Percentiles rank a stretch among this genome's conserved stretches.
phyloP scores from a whole-genome alignment of 768 basidiomycete genomes.

The Rhodotorula diobovata region DNA sequence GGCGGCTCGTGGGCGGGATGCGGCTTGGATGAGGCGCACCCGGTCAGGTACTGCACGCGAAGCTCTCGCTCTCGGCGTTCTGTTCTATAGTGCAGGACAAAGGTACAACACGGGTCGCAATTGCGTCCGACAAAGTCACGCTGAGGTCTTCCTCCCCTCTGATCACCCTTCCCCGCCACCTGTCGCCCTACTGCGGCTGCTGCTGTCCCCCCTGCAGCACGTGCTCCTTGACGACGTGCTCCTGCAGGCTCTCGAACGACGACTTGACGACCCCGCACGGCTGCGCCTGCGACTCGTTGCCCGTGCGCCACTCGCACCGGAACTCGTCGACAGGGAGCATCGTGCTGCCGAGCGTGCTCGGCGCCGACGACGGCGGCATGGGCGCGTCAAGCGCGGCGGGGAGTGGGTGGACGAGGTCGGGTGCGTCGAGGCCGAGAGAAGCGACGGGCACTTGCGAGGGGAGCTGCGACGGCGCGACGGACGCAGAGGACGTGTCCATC shows the following conservation, averaged over 20 bases:
- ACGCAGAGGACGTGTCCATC: background rate
- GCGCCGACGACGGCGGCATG: background rate
- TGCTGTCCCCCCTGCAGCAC: background rate
- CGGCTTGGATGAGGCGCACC: too few species aligned
- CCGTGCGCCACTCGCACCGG: conserved; percentile 24
- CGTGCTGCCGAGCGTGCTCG: background rate
- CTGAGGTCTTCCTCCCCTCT: too few species aligned
- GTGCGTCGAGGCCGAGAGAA: background rate
- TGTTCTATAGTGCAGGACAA: too few species aligned
- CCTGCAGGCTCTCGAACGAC: background rate
- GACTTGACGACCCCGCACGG: conserved; percentile 4
- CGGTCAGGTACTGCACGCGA: too few species aligned
- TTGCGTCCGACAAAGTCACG: too few species aligned
- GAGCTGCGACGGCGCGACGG: background rate
- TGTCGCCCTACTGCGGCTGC: background rate
- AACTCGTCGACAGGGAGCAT: background rate
- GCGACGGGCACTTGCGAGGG: background rate
- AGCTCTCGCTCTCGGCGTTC: too few species aligned
- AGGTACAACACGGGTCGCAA: too few species aligned
- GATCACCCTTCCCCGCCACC: too few species aligned
- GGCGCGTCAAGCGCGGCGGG: background rate
- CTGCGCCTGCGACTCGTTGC: background rate
- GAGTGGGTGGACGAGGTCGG: background rate
- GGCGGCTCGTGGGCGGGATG: too few species aligned
- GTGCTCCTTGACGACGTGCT: conserved; percentile 7